Evolutionary conservation across 768 basidiomycete genomes (phyloP).

Genomic region (Tulasnella sp.): DNA sequence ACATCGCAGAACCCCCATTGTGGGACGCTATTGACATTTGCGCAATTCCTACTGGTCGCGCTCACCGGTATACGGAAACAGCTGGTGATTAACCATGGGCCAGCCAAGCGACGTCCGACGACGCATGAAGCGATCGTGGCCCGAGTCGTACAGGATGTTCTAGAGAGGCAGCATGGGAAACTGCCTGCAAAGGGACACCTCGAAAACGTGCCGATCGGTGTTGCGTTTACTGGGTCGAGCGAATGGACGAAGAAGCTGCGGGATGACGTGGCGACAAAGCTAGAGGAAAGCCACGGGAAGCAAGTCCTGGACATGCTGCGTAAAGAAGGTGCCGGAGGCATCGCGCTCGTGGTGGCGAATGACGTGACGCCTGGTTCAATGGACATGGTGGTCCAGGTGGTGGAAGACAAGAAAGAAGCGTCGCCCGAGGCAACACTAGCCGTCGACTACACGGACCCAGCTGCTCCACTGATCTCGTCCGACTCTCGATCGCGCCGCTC

Average conservation of each 20-base stretch:
- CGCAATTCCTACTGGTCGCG: slow-evolving; percentile 71
- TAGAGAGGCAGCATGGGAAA: not conserved
- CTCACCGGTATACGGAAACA: slow-evolving; percentile 55
- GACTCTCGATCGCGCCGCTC: not conserved
- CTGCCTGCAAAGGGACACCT: not conserved
- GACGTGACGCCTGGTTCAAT: not conserved
- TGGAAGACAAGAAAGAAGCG: not conserved
- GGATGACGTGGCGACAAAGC: not conserved
- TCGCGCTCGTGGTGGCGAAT: not conserved
- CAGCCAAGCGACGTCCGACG: not conserved
- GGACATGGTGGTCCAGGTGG: not conserved
- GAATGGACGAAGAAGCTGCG: not conserved
- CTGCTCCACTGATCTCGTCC: not conserved
- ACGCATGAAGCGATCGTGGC: not conserved
- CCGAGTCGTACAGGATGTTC: not conserved
- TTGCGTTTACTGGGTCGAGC: too few species aligned
- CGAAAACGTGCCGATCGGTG: not conserved
- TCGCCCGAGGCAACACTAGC: not conserved
- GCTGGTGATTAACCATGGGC: slow-evolving; percentile 30
- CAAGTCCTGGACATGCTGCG: too few species aligned
- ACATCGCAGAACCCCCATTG: slow-evolving; percentile 54
- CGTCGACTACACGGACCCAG: not conserved
- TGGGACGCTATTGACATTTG: slow-evolving; percentile 76
- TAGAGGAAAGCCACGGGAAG: not conserved
- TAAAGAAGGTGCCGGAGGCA: not conserved